Evolutionary conservation across 306 rosid genomes (phyloP), one percentile per base, ranked within the genome.

Genomic region (Calophaca sinica): DNA sequence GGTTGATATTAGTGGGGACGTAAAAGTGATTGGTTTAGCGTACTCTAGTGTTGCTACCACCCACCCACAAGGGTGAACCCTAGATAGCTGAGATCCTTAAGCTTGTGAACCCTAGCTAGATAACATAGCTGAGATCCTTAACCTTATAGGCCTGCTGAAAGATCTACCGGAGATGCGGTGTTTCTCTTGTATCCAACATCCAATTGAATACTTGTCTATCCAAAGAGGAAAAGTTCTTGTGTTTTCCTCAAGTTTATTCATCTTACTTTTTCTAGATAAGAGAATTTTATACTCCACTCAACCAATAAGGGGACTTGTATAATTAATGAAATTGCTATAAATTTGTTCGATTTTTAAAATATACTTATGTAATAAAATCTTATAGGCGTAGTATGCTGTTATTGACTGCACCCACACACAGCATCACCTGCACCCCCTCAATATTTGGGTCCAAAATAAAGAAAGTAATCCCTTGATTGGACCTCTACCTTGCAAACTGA

Each of bases 91-190:
- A 39, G 44, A 39, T 39, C 44, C 44, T 39, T 39, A 1, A 69
- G 74, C 48, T 2, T 35, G 36, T 69, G 62, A 52, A 52, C 12
- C 28, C 2, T 20, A 33, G 58, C 48, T 57, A 58, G 45, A 31
- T 45, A 59, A 44, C 69, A 7, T 61, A 78, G 72, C 39, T 70
- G 6, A 51, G 66, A 52, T 50, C 71, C 26, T 62, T 70, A 1
- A n/a, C 59, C 3, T 31, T 50, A 5, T 70, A 79, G 83, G 73
- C 78, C 83, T 72, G 83, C 45, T 0, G 3, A 48, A 71, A 63
- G 52, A 79, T 79, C 60, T 54, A n/a, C 52, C 10, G 14, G 1
- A 79, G 78, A 79, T 79, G 60, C 78, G 38, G 13, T 41, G 41
- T 70, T 28, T 53, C 6, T 29, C 33, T 13, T 61, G 1, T 45